Evolutionary conservation across 2,329 filamentous ascomycete genomes (phyloP).

Genomic region (Sclerotinia nivalis): DNA sequence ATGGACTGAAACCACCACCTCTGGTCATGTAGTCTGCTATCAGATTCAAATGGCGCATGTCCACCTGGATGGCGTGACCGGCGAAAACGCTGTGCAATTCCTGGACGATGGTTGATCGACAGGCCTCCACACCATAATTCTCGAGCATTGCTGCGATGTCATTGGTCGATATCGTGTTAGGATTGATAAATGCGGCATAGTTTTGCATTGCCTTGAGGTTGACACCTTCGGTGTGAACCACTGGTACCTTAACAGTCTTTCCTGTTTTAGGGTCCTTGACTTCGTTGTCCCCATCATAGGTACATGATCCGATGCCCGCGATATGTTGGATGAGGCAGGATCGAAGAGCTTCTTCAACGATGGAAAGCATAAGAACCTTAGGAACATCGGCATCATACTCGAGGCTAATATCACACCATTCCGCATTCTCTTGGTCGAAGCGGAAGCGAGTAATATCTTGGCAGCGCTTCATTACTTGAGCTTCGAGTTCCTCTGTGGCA

Average conservation of each 20-base stretch:
- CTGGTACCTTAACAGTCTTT: slow-evolving; percentile 51
- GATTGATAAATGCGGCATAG: slow-evolving; percentile 81
- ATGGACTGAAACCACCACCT: slow-evolving; percentile 82
- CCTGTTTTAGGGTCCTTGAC: slow-evolving; percentile 50
- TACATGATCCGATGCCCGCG: slow-evolving; percentile 71
- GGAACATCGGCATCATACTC: slow-evolving; percentile 78
- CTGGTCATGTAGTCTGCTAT: slow-evolving; percentile 99
- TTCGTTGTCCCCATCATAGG: slow-evolving; percentile 62
- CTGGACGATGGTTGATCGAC: slow-evolving; percentile 79
- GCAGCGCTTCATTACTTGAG: slow-evolving; percentile 63
- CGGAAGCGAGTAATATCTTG: slow-evolving; percentile 72
- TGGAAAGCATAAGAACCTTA: slow-evolving; percentile 89
- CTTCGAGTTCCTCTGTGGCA: slow-evolving; percentile 50
- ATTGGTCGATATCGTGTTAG: slow-evolving; percentile 85
- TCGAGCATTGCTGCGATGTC: slow-evolving; percentile 83
- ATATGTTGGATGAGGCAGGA: slow-evolving; percentile 87
- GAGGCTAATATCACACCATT: slow-evolving; percentile 77
- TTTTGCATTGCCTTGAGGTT: slow-evolving; percentile 91
- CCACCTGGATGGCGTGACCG: slow-evolving; percentile 88
- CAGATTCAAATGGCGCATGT: slow-evolving; percentile 88
- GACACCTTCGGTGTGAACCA: slow-evolving; percentile 78
- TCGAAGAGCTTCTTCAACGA: slow-evolving; percentile 79
- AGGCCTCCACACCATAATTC: slow-evolving; percentile 91
- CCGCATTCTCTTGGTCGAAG: slow-evolving; percentile 73
- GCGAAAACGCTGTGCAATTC: slow-evolving; percentile 86